Evolutionary conservation across 1,284 basidiomycete species (phyloP), one percentile per base, ranked within the genome.

Genomic region (Inonotus obliquus): DNA sequence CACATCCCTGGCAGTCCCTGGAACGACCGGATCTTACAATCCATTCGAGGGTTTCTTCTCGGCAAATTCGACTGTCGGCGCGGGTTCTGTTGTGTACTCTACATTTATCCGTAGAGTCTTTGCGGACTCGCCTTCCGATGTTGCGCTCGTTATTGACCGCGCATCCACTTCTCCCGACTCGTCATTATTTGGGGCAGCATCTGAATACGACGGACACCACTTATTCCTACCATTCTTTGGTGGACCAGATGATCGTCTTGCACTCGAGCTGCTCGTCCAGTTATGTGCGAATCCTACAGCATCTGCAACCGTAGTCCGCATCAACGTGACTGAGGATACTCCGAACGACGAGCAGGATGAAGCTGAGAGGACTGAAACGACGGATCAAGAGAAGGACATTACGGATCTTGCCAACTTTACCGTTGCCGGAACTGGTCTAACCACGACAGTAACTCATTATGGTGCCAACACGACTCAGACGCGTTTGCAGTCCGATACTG

Each of bases 161-260:
- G 81, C 81, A 3, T 52, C 71, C 53, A 63, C 37, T 67, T 65
- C 38, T 37, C 72, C 67, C 29, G 7, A 19, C 11, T 38, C 7
- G 4, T 55, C 62, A 1, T 49, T 44, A 6, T 21, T 23, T n/a
- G n/a, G 17, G 7, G 41, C 3, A 27, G 32, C 11, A 27, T 17
- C 41, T 11, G 39, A 55, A 13, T 9, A 37, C 6, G 56, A 58
- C 19, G 58, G 70, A 37, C 83, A 87, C 66, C 91, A 92, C 67
- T 73, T 95, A 57, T 88, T 95, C 76, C 72, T 96, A 41, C 90
- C 92, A 0, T 97, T 96, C 82, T 90, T 94, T 71, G 95, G 94
- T 55, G 95, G 95, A 0, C 88, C 92, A 0, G 95, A 98, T 72
- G 95, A 97, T 70, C 84, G 95, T 1, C 81, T 92, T 9, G 92